Conservation (phyloP, 1,139 yeast species). For the Hyphopichia khmerensis region DNA sequence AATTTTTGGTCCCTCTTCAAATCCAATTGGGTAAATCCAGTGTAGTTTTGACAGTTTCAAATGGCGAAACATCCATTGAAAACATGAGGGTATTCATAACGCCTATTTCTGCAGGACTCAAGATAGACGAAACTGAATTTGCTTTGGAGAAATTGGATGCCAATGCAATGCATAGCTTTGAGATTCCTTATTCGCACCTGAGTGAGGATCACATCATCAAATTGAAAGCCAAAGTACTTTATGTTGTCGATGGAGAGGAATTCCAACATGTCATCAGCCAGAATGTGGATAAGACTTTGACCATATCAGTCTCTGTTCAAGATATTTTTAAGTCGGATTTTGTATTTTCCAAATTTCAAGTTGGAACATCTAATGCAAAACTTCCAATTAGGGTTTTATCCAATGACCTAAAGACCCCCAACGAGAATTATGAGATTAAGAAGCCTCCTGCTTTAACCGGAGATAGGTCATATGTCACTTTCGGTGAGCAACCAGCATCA, state of each 20-base stretch:
- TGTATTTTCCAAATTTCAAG: slow-evolving; percentile 65
- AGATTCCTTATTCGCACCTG: slow-evolving; percentile 21
- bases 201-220: slow-evolving; percentile 26
- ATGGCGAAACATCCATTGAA: slow-evolving; percentile 15
- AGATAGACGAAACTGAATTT: background rate
- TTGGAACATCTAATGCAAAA: slow-evolving; percentile 55
- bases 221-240: slow-evolving; percentile 32
- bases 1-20: slow-evolving; percentile 14
- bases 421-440: slow-evolving; percentile 34
- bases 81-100: slow-evolving; percentile 14
- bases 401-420: slow-evolving; percentile 40
- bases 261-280: slow-evolving; percentile 24
- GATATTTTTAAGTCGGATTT: slow-evolving; percentile 61
- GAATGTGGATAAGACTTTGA: slow-evolving; percentile 50
- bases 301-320: slow-evolving; percentile 71
- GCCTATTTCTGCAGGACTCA: slow-evolving; percentile 18
- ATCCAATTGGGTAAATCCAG: slow-evolving; percentile 23
- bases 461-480: slow-evolving; percentile 36
- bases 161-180: slow-evolving; percentile 10
- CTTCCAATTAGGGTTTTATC: slow-evolving; percentile 55
- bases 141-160: slow-evolving; percentile 16
- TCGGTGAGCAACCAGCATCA: slow-evolving; percentile 68
- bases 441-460: slow-evolving; percentile 18
- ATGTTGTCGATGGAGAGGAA: slow-evolving; percentile 19
- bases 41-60: slow-evolving; percentile 18